Conservation (phyloP, 2,329 filamentous ascomycete genomes). For the Tolypocladium ophioglossoides region DNA sequence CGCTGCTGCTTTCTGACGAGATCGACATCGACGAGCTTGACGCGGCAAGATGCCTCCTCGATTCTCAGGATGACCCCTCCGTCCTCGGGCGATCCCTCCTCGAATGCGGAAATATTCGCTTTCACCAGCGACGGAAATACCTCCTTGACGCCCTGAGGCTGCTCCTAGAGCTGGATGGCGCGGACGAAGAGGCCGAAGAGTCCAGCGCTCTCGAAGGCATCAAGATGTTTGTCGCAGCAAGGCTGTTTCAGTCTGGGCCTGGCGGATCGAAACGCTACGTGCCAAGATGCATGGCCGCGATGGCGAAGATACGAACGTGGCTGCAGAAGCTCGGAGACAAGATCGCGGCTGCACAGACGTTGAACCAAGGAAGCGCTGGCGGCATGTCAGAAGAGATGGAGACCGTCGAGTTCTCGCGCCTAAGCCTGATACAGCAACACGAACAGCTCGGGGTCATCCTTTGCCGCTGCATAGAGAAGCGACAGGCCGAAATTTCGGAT, state of each 20-base stretch:
- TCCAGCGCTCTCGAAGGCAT: constrained; percentile 19
- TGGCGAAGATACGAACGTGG: constrained; percentile 69
- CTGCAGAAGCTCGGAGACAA: constrained; percentile 67
- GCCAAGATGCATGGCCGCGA: constrained; percentile 62
- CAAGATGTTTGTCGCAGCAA: constrained; percentile 22
- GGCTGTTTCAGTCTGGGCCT: constrained; percentile 20
- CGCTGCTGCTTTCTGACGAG: constrained; percentile 74
- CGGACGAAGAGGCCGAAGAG: constrained; percentile 42
- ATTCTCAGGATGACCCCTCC: constrained; percentile 58
- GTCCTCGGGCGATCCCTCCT: constrained; percentile 62
- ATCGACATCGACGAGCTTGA: constrained; percentile 84
- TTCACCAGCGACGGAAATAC: constrained; percentile 76
- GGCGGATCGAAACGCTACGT: constrained; percentile 50
- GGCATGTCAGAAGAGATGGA: constrained; percentile 55
- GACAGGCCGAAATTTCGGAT: constrained; percentile 59
- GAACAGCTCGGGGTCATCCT: constrained; percentile 78
- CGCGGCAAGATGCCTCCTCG: constrained; percentile 65
- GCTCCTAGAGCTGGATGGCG: constrained; percentile 54
- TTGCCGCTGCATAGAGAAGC: constrained; percentile 65
- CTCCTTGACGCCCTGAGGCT: constrained; percentile 76
- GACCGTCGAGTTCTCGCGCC: constrained; percentile 68
- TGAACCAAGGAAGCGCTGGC: constrained; percentile 51
- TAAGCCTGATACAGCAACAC: constrained; percentile 79
- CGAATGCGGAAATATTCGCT: constrained; percentile 73
- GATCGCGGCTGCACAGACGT: constrained; percentile 61